These are phyloP conservation scores for Fraxinus dipetala DNA, from an alignment of 305 asterid genomes.

Conservation along the genomic window DNA sequence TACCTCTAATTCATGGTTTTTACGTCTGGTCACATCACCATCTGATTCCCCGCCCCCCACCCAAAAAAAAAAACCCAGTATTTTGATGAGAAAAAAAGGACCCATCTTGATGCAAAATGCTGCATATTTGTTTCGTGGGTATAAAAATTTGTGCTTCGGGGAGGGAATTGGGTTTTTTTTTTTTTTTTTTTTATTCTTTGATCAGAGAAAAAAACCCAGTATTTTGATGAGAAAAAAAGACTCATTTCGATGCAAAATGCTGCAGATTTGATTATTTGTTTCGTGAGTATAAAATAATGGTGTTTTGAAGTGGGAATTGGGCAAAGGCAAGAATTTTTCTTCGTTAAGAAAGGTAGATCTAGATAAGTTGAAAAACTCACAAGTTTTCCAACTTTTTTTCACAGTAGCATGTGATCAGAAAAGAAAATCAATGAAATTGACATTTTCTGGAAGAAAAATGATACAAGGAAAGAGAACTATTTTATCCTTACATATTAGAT, in stretches of 20 bases:
- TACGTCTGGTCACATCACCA: slow-evolving; percentile 59
- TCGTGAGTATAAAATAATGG: background rate
- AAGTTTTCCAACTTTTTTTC: slow-evolving; percentile 1
- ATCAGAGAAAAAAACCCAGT: background rate
- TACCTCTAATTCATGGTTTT: slow-evolving; percentile 23
- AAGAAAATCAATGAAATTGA: background rate
- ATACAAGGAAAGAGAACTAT: background rate
- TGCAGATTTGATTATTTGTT: background rate
- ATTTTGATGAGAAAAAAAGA: background rate
- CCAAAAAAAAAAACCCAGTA: background rate
- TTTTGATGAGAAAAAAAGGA: background rate
- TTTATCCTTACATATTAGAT: slow-evolving; percentile 16
- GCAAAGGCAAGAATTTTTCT: background rate
- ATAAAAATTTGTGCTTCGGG: background rate
- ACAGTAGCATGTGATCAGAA: slow-evolving; percentile 3
- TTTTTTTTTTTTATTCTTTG: background rate
- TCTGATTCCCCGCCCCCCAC: background rate
- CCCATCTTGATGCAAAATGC: background rate
- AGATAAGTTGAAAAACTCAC: background rate
- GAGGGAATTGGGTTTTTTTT: slow-evolving; percentile 5
- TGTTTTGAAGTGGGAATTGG: background rate
- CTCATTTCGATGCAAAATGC: background rate
- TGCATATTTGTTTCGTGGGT: slow-evolving; percentile 4
- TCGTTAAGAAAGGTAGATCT: slow-evolving; percentile 21
- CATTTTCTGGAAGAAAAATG: background rate